Evolutionary conservation across 148 eudicot genomes (phyloP).

Genomic region (Camellia lanceoleosa): DNA sequence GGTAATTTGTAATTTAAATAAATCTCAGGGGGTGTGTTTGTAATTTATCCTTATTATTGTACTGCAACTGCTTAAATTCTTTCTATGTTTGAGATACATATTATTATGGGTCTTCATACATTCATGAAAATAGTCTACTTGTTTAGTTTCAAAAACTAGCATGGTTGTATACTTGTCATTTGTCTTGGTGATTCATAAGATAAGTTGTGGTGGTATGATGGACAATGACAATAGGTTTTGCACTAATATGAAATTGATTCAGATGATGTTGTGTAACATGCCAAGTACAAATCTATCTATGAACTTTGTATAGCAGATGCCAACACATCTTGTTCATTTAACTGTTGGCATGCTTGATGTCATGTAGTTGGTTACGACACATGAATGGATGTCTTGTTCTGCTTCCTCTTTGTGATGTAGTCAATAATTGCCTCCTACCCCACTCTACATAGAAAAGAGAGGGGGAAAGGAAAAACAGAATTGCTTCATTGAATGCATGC

Average conservation of each 20-base stretch:
- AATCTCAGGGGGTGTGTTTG: too few species aligned
- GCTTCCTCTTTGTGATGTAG: not conserved
- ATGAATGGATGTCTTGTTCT: conserved; percentile 1
- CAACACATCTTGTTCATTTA: not conserved
- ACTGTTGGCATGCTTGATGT: not conserved
- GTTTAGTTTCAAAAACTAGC: not conserved
- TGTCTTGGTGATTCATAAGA: not conserved
- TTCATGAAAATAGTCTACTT: not conserved
- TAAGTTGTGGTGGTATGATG: not conserved
- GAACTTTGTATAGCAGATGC: not conserved
- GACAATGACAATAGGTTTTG: not conserved
- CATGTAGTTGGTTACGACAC: not conserved
- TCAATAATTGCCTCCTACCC: not conserved
- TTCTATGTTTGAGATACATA: not conserved
- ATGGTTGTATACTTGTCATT: not conserved
- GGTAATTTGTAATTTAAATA: too few species aligned
- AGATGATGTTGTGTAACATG: not conserved
- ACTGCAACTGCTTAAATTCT: not conserved
- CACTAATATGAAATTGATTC: not conserved
- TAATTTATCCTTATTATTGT: not conserved
- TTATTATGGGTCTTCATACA: not conserved
- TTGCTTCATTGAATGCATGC: not conserved
- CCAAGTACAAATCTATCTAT: not conserved
- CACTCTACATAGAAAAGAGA: not conserved
- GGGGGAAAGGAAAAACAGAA: too few species aligned